phyloP scores from a whole-genome alignment of 164 flowering plant species.

The Tinospora cordifolia region DNA sequence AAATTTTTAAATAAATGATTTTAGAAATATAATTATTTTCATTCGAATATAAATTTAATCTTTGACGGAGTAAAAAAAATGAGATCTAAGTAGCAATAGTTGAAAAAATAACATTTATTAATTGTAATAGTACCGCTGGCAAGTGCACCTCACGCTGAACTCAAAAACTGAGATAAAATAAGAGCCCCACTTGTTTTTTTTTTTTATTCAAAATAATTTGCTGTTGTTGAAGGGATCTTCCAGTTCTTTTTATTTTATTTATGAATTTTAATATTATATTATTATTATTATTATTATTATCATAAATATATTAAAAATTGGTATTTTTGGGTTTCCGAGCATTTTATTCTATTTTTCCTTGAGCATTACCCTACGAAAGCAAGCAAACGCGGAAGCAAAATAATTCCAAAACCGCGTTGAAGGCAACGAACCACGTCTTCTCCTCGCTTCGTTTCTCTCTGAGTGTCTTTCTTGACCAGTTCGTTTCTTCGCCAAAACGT shows the following conservation, averaged over 20 bases:
- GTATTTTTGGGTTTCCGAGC: neutral
- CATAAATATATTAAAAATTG: too few species aligned
- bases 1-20: too few species aligned
- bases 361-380: too few species aligned
- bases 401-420: conserved; percentile 3
- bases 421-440: conserved; percentile 2
- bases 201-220: neutral
- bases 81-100: too few species aligned
- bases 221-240: neutral
- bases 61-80: too few species aligned
- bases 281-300: too few species aligned
- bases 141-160: neutral
- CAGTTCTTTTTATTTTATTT: too few species aligned
- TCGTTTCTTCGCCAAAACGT: neutral
- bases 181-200: neutral
- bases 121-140: neutral
- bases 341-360: neutral
- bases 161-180: neutral
- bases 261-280: too few species aligned
- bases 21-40: too few species aligned
- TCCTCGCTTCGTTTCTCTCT: neutral
- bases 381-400: conserved; percentile 4
- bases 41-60: too few species aligned
- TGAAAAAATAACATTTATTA: too few species aligned
- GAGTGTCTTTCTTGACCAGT: neutral